Conservation (phyloP, 352 stramenopile genomes). For the Pythium aphanidermatum region DNA sequence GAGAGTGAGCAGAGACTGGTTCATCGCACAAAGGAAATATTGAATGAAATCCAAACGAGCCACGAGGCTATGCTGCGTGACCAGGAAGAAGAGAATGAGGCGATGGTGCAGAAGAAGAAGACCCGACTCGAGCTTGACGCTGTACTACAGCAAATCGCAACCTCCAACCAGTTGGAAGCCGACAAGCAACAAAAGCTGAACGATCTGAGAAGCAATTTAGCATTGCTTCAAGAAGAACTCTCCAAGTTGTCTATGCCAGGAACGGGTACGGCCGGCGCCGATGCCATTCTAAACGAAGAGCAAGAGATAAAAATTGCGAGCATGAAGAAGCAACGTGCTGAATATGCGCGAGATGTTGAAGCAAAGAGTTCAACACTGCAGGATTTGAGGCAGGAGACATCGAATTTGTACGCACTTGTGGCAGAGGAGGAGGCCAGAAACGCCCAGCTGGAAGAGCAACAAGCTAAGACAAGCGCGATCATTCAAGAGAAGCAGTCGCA, state of each 20-base stretch:
- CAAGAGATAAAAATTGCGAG: conserved; percentile 65
- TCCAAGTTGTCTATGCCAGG: conserved; percentile 45
- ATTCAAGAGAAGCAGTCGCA: conserved; percentile 63
- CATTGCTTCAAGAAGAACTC: conserved; percentile 57
- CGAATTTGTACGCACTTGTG: conserved; percentile 53
- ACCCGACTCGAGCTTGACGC: conserved; percentile 65
- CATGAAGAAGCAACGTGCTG: conserved; percentile 63
- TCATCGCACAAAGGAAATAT: conserved; percentile 62
- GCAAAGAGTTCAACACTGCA: conserved; percentile 60
- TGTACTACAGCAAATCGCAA: conserved; percentile 52
- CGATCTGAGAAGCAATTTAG: conserved; percentile 51
- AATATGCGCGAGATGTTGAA: conserved; percentile 65
- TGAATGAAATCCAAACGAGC: conserved; percentile 66
- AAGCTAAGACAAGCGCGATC: conserved; percentile 28
- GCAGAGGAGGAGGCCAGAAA: conserved; percentile 62
- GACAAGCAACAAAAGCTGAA: conserved; percentile 79
- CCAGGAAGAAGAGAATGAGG: conserved; percentile 74
- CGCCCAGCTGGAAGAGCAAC: conserved; percentile 44
- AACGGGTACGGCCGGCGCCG: conserved; percentile 9
- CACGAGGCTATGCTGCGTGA: conserved; percentile 71
- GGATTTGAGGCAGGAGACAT: conserved; percentile 58
- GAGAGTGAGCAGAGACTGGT: conserved; percentile 74
- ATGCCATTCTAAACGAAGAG: conserved; percentile 60
- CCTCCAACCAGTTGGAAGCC: conserved; percentile 47
- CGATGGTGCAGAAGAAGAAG: conserved; percentile 62